Evolutionary conservation across 257 asterid genomes (phyloP).

Genomic region (Solanum sparsipilum): DNA sequence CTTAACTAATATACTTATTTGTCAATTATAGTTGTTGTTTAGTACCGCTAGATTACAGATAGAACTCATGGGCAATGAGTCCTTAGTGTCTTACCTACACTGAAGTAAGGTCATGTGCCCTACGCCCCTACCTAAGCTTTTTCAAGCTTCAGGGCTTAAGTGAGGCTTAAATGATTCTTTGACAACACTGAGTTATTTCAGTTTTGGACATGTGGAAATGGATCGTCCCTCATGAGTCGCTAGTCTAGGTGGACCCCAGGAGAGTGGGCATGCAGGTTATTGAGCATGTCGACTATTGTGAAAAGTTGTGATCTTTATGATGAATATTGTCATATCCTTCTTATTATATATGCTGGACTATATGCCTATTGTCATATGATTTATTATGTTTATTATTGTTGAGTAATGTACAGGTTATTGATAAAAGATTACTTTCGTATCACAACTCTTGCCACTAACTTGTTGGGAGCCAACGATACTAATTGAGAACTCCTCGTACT

Average conservation of each 20-base stretch:
- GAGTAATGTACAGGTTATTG: background rate
- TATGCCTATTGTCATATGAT: background rate
- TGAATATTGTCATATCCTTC: background rate
- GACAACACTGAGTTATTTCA: background rate
- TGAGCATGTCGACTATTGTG: background rate
- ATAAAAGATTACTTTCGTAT: background rate
- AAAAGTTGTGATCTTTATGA: background rate
- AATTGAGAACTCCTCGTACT: background rate
- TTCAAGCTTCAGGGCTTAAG: background rate
- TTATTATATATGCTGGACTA: background rate
- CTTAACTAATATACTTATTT: background rate
- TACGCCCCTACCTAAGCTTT: background rate
- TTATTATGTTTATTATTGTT: background rate
- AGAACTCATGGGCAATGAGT: background rate
- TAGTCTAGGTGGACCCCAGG: background rate
- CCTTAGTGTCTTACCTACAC: background rate
- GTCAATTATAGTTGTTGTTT: background rate
- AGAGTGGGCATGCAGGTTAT: background rate
- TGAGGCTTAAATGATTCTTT: background rate
- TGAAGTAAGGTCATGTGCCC: background rate
- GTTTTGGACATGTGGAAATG: background rate
- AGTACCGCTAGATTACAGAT: background rate
- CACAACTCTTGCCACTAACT: background rate
- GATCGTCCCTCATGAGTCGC: background rate
- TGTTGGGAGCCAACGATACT: background rate